Evolutionary conservation across 352 stramenopile genomes (phyloP).

Genomic region (Globisporangium cylindrosporum): DNA sequence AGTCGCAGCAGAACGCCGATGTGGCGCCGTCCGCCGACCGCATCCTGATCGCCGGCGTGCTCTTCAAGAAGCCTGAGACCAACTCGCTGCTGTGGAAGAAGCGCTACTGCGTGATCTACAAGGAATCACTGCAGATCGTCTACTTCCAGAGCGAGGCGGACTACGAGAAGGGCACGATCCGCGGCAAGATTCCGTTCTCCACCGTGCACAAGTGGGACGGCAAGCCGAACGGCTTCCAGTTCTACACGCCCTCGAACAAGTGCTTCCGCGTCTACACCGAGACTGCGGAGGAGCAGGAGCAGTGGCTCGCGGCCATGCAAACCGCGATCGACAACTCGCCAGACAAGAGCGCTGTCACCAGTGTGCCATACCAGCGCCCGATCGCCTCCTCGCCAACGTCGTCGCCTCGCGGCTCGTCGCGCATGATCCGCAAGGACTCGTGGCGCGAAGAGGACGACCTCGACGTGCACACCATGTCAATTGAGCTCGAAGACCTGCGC

Average conservation of each 20-base stretch:
- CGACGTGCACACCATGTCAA: slow-evolving; percentile 57
- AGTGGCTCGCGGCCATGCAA: slow-evolving; percentile 77
- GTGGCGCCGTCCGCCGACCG: slow-evolving; percentile 24
- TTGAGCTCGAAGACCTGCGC: slow-evolving; percentile 75
- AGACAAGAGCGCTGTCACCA: slow-evolving; percentile 61
- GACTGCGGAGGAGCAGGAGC: slow-evolving; percentile 54
- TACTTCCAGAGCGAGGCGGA: slow-evolving; percentile 76
- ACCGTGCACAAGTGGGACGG: slow-evolving; percentile 83
- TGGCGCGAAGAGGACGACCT: slow-evolving; percentile 72
- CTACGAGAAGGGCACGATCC: slow-evolving; percentile 69
- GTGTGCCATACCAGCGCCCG: slow-evolving; percentile 61
- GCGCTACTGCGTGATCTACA: slow-evolving; percentile 82
- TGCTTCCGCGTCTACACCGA: slow-evolving; percentile 86
- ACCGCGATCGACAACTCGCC: slow-evolving; percentile 58
- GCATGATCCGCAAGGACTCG: slow-evolving; percentile 60
- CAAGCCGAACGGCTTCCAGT: slow-evolving; percentile 86
- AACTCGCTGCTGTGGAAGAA: slow-evolving; percentile 88
- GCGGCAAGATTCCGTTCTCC: slow-evolving; percentile 78
- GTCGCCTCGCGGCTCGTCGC: slow-evolving; percentile 44
- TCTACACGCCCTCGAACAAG: slow-evolving; percentile 83
- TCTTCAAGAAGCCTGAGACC: slow-evolving; percentile 84
- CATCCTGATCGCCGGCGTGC: slow-evolving; percentile 58
- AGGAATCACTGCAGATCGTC: slow-evolving; percentile 67
- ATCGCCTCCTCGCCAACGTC: slow-evolving; percentile 64
- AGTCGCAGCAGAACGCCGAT: slow-evolving; percentile 40